Evolutionary conservation across 1,284 basidiomycete species (phyloP).

Genomic region (Trichosporon sp.): DNA sequence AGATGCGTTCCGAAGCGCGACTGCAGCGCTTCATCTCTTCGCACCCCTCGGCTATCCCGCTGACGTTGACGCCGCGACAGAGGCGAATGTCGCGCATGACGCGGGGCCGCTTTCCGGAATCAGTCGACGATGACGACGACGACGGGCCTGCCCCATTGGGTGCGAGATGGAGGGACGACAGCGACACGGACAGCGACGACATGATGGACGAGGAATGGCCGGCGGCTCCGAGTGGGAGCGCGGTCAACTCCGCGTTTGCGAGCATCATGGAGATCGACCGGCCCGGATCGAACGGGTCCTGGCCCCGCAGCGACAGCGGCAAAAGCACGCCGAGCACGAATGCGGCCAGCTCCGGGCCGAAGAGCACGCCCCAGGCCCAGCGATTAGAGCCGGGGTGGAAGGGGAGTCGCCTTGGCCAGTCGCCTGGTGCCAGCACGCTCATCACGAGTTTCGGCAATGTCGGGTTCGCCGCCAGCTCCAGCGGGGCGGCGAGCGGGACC

Average conservation of each 20-base stretch:
- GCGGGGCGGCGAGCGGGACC: slow-evolving; percentile 20
- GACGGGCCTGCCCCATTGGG: slow-evolving; percentile 38
- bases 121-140: slow-evolving; percentile 53
- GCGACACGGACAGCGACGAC: slow-evolving; percentile 46
- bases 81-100: slow-evolving; percentile 37
- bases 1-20: slow-evolving; percentile 54
- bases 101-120: slow-evolving; percentile 53
- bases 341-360: not conserved
- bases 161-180: slow-evolving; percentile 35
- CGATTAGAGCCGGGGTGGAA: slow-evolving; percentile 10
- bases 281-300: slow-evolving; percentile 31
- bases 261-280: slow-evolving; percentile 55
- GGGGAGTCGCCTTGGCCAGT: not conserved
- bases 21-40: slow-evolving; percentile 47
- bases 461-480: not conserved
- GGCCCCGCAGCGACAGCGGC: slow-evolving; percentile 25
- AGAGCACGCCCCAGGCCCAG: slow-evolving; percentile 2
- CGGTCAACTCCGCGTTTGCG: slow-evolving; percentile 52
- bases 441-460: slow-evolving; percentile 17
- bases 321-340: slow-evolving; percentile 29
- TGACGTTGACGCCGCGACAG: slow-evolving; percentile 49
- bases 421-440: slow-evolving; percentile 9
- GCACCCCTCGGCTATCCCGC: slow-evolving; percentile 40
- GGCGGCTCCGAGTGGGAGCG: slow-evolving; percentile 28
- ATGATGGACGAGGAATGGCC: slow-evolving; percentile 39